Evolutionary conservation across 2,329 filamentous ascomycete genomes (phyloP).

Genomic region (Phyllosticta citribraziliensis): DNA sequence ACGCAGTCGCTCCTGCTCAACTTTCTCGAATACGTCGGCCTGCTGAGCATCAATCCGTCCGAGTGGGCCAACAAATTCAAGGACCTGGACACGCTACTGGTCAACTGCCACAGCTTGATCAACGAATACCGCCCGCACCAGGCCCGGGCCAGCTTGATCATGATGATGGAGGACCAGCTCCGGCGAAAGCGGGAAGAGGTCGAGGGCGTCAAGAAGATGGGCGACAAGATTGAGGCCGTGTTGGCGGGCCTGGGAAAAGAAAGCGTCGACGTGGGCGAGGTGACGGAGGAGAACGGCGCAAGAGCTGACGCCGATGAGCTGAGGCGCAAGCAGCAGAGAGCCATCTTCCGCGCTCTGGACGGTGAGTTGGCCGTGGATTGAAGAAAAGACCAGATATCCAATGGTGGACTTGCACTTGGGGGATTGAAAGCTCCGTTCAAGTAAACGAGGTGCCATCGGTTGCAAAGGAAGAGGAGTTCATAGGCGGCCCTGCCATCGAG

Average conservation of each 20-base stretch:
- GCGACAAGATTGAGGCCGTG: conserved; percentile 62
- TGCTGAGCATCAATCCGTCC: conserved; percentile 55
- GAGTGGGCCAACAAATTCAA: conserved; percentile 61
- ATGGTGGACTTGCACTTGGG: neutral
- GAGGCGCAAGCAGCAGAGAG: conserved; percentile 7
- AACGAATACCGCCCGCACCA: conserved; percentile 94
- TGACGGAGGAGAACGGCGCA: neutral
- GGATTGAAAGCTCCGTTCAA: neutral
- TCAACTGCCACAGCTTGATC: conserved; percentile 86
- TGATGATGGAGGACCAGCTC: conserved; percentile 78
- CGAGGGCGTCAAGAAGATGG: conserved; percentile 54
- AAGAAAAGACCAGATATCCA: neutral
- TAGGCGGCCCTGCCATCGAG: neutral
- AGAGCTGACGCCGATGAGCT: neutral
- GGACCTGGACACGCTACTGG: conserved; percentile 71
- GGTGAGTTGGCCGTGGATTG: conserved; percentile 7
- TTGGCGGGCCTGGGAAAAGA: conserved; percentile 53
- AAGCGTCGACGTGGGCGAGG: neutral
- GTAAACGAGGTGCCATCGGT: neutral
- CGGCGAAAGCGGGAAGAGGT: conserved; percentile 65
- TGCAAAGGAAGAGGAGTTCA: neutral
- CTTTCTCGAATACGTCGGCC: conserved; percentile 73
- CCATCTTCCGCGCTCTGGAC: conserved; percentile 9
- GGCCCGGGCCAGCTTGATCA: conserved; percentile 75
- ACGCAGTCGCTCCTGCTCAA: conserved; percentile 79